Evolutionary conservation across 2,329 filamentous ascomycete species (phyloP).

Genomic region (Aspergillus sojae): DNA sequence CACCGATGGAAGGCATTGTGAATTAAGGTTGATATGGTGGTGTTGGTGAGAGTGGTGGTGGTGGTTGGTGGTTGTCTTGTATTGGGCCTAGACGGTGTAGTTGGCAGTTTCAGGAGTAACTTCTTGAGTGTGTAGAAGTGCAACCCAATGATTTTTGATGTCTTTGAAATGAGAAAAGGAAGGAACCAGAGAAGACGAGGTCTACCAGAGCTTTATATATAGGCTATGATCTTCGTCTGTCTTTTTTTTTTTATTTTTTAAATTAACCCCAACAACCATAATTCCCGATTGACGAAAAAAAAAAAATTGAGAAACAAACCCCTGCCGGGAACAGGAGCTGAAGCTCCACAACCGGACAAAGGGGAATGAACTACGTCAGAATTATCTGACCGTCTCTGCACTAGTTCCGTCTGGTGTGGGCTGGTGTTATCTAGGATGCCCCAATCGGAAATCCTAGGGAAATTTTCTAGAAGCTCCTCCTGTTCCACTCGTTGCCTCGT

Average conservation of each 20-base stretch:
- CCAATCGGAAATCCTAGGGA: conserved; percentile 28
- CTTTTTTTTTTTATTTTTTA: conserved; percentile 11
- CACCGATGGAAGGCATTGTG: conserved; percentile 41
- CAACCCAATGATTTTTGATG: background rate
- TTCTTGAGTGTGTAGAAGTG: background rate
- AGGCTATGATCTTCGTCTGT: conserved; percentile 9
- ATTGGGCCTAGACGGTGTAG: conserved; percentile 8
- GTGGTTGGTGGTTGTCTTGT: conserved; percentile 3
- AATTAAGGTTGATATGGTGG: conserved; percentile 6
- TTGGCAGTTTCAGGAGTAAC: background rate
- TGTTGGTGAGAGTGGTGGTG: background rate
- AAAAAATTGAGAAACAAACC: conserved; percentile 12
- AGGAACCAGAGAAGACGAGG: conserved; percentile 18
- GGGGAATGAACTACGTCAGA: conserved; percentile 24
- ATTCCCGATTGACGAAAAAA: conserved; percentile 15
- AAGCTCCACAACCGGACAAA: conserved; percentile 23
- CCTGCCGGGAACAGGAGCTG: conserved; percentile 24
- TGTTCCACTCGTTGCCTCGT: conserved; percentile 13
- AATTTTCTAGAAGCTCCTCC: conserved; percentile 29
- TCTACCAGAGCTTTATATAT: conserved; percentile 24
- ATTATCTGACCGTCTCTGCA: conserved; percentile 15
- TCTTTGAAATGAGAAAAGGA: conserved; percentile 10
- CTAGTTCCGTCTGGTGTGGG: conserved; percentile 18
- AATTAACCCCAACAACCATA: conserved; percentile 2
- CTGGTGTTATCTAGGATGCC: conserved; percentile 19